Percentiles rank a stretch among this genome's conserved stretches.
Conservation (phyloP, 768 basidiomycete genomes). For the Agaricus blazei region DNA sequence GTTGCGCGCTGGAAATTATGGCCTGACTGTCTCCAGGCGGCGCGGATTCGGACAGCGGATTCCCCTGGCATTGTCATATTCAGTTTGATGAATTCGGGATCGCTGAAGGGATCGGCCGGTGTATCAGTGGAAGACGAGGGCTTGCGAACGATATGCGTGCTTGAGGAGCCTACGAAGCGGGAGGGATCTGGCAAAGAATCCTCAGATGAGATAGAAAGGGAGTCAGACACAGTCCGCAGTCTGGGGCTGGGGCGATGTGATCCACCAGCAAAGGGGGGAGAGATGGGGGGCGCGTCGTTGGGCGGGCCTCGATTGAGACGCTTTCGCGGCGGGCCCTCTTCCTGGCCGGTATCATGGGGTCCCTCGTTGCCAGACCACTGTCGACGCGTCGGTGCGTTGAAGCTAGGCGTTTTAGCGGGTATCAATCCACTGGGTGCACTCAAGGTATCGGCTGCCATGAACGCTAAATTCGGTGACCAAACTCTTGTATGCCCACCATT, state of each 20-base stretch:
- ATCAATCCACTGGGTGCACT: constrained; percentile 56
- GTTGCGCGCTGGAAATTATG: constrained; percentile 60
- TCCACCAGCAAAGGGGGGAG: constrained; percentile 37
- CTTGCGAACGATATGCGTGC: constrained; percentile 52
- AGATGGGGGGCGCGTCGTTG: constrained; percentile 34
- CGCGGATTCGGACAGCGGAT: constrained; percentile 38
- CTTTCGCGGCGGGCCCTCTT: constrained; percentile 70
- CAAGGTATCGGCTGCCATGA: constrained; percentile 45
- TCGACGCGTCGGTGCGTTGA: constrained; percentile 54
- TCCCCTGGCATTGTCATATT: constrained; percentile 57
- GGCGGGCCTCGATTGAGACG: constrained; percentile 52
- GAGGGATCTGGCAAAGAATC: constrained; percentile 55
- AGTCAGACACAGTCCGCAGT: constrained; percentile 4
- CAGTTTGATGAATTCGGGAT: constrained; percentile 51
- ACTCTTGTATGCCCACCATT: constrained; percentile 29
- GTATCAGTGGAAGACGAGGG: constrained; percentile 25
- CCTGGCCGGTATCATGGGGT: constrained; percentile 35
- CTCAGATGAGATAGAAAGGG: constrained; percentile 58
- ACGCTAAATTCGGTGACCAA: constrained; percentile 30
- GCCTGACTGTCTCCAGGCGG: constrained; percentile 64
- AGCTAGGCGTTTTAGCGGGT: constrained; percentile 26
- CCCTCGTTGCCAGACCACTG: constrained; percentile 32
- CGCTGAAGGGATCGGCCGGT: constrained; percentile 25
- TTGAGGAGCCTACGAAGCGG: constrained; percentile 38
- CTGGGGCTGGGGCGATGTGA: constrained; percentile 6